Percentiles rank a stretch among this genome's conserved stretches.
Evolutionary conservation across 164 flowering plant genomes (phyloP).

Genomic region (Annona squamosa): DNA sequence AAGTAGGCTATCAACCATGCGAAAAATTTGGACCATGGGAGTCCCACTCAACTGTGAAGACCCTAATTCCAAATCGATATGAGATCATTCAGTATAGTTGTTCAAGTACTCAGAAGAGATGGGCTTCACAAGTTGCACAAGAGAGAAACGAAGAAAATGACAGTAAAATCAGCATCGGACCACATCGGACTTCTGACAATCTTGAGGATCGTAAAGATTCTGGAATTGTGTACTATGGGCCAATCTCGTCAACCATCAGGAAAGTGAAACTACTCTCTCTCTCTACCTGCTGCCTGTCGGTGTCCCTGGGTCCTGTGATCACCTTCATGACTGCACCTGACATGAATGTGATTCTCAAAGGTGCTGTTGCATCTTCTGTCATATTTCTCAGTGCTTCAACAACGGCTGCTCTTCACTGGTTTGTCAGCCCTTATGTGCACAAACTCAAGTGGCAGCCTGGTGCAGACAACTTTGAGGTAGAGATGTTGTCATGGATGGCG

Average conservation of each 20-base stretch:
- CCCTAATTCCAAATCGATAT: not conserved
- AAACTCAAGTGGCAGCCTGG: conserved; percentile 91
- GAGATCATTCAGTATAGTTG: conserved; percentile 12
- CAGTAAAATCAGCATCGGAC: conserved; percentile 75
- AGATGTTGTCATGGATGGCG: conserved; percentile 92
- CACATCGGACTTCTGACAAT: conserved; percentile 30
- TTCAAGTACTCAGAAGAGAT: conserved; percentile 36
- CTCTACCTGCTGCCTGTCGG: conserved; percentile 93
- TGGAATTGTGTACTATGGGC: conserved; percentile 62
- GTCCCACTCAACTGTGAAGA: conserved; percentile 4
- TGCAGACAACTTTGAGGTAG: conserved; percentile 79
- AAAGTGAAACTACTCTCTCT: conserved; percentile 93
- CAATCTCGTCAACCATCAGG: conserved; percentile 86
- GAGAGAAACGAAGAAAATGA: conserved; percentile 34
- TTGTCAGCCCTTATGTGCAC: conserved; percentile 89
- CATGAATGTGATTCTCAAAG: conserved; percentile 78
- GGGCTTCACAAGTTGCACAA: conserved; percentile 44
- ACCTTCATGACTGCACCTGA: conserved; percentile 87
- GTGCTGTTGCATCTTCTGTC: conserved; percentile 84
- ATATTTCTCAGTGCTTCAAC: conserved; percentile 89
- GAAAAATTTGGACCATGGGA: conserved; percentile 22
- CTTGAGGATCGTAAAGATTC: conserved; percentile 40
- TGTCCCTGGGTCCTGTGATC: conserved; percentile 85
- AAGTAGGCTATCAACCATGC: conserved; percentile 29
- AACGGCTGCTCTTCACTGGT: conserved; percentile 90